Base-by-base conservation (phyloP, 495 filamentous ascomycete genomes). In the Lepidopterella palustris region DNA sequence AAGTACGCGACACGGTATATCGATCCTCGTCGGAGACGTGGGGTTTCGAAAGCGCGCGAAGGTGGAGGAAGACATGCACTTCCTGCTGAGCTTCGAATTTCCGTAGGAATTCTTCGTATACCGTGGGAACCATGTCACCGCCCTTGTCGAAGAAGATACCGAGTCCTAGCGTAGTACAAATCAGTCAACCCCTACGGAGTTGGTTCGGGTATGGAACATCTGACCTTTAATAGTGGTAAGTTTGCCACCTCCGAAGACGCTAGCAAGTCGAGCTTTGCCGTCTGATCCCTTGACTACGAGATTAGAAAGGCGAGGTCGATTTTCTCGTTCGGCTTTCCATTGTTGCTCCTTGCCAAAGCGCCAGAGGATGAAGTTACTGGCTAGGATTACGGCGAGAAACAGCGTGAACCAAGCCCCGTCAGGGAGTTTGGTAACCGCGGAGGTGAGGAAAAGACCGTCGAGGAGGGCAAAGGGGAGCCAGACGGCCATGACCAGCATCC, bases 391-490 rank as follows among this genome's bases (percentile, higher is more conserved):
- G 0, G 83, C 77, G n/a, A 88, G 76, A 0, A 82, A 72, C 13
- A 89, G 71, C 0, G 86, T 88, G 59, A 89, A 86, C 86, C 86
- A 89, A 10, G 86, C 86, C 1, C 86, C 86, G 0, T 82, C 69
- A 1, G 86, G 86, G 5, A 88, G 79, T 61, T 89, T 89, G 28
- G 75, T 85, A 0, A 88, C 70, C 0, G 83, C 81, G 0, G 84
- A 80, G 0, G 83, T 84, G 5, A 88, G 76, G 64, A 83, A 89
- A 1, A 84, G 70, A 3, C 82, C 80, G 61, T 89, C 86, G 13
- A 87, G 70, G 4, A 73, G 73, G 20, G 73, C 83, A 42, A 88
- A 84, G 27, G 79, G 67, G 3, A 87, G 71, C 75, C 81, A 88
- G 18, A 77, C 76, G 5, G 79, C 48, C 20, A 85, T 42, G 20